phyloP scores from a whole-genome alignment of 106 monocot genomes.

The Allium sativum region DNA sequence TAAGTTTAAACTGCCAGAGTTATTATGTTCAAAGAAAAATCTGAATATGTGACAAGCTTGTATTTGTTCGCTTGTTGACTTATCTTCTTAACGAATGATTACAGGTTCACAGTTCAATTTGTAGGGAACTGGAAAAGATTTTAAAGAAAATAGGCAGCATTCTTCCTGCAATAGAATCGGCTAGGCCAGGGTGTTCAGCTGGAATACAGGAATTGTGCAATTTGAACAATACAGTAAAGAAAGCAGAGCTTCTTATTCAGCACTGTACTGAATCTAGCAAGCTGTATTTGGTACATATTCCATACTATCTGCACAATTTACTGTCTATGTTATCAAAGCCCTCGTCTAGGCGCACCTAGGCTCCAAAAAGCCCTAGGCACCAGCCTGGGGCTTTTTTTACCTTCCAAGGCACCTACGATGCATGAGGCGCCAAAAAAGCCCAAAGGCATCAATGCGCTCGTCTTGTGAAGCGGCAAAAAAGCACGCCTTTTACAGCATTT shows the following conservation, averaged over 20 bases:
- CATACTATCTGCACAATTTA: background rate
- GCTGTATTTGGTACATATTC: constrained; percentile 64
- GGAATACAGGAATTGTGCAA: constrained; percentile 75
- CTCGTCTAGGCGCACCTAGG: too few species aligned
- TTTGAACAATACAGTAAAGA: constrained; percentile 54
- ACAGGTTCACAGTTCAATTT: constrained; percentile 54
- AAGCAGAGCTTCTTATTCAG: constrained; percentile 53
- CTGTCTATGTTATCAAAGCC: too few species aligned
- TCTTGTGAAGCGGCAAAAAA: too few species aligned
- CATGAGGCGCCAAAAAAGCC: too few species aligned
- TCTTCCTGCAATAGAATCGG: constrained; percentile 79
- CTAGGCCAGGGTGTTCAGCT: constrained; percentile 56
- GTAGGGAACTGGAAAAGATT: constrained; percentile 48
- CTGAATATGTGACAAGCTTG: background rate
- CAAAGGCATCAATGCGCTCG: too few species aligned
- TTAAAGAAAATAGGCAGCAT: constrained; percentile 29
- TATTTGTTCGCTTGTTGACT: background rate
- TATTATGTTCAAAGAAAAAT: background rate
- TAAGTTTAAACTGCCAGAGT: background rate
- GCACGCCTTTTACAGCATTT: too few species aligned
- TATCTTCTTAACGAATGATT: background rate
- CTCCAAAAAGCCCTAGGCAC: too few species aligned
- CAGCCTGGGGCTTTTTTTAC: too few species aligned
- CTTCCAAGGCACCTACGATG: too few species aligned
- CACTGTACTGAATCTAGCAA: constrained; percentile 73